phyloP scores from a whole-genome alignment of 1,284 basidiomycete genomes.

The Dichomitus squalens region DNA sequence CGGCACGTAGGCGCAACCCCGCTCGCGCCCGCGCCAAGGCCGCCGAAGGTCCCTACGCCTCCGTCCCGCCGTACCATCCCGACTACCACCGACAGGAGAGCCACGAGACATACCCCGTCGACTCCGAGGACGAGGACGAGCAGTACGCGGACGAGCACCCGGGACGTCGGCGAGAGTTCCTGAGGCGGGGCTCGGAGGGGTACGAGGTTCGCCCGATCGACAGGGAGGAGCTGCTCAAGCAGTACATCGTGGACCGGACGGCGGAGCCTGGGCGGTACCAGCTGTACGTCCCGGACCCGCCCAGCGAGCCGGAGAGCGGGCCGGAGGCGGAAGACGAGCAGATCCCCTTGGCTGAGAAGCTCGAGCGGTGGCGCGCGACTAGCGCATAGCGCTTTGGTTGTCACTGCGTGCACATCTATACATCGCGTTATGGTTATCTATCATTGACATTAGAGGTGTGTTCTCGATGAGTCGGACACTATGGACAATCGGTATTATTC shows the following conservation, averaged over 20 bases:
- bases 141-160: slow-evolving; percentile 29
- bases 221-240: slow-evolving; percentile 60
- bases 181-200: slow-evolving; percentile 78
- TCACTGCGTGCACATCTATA: neutral
- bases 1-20: slow-evolving; percentile 20
- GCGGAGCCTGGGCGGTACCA: slow-evolving; percentile 60
- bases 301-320: slow-evolving; percentile 33
- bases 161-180: slow-evolving; percentile 26
- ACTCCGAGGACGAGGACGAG: slow-evolving; percentile 42
- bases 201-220: slow-evolving; percentile 66
- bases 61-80: slow-evolving; percentile 74
- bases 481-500: neutral
- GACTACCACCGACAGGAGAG: slow-evolving; percentile 52
- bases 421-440: neutral
- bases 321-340: slow-evolving; percentile 32
- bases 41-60: slow-evolving; percentile 40
- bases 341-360: slow-evolving; percentile 30
- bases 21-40: slow-evolving; percentile 12
- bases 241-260: slow-evolving; percentile 55
- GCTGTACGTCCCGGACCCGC: slow-evolving; percentile 59
- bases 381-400: neutral
- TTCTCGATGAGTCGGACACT: neutral
- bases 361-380: slow-evolving; percentile 19
- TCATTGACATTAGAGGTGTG: neutral
- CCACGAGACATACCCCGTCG: slow-evolving; percentile 29